Percentiles rank a stretch among this genome's conserved stretches.
Conservation (phyloP, 805 yeast species). For the Candida nonsorbophila region DNA sequence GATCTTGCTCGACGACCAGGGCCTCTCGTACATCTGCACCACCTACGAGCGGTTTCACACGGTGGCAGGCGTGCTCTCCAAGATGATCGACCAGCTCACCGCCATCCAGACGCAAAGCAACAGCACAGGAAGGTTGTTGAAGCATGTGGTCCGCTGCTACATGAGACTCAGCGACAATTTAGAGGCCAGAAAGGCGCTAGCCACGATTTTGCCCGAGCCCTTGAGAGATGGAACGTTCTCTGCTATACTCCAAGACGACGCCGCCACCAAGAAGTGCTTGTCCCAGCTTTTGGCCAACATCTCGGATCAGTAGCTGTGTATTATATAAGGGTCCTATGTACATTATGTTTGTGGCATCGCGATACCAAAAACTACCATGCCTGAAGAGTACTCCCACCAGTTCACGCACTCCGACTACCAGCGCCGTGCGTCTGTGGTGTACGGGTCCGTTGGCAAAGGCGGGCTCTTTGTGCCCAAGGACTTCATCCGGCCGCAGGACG, state of each 20-base stretch:
- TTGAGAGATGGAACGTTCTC: slow-evolving; percentile 84
- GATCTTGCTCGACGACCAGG: slow-evolving; percentile 86
- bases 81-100: slow-evolving; percentile 80
- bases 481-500: slow-evolving; percentile 20
- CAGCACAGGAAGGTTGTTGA: slow-evolving; percentile 73
- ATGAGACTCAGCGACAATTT: slow-evolving; percentile 83
- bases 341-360: slow-evolving; percentile 1
- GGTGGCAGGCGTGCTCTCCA: slow-evolving; percentile 79
- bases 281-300: slow-evolving; percentile 74
- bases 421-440: slow-evolving; percentile 48
- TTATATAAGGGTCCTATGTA: neutral
- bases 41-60: slow-evolving; percentile 94
- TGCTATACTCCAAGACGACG: slow-evolving; percentile 74
- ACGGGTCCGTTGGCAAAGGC: slow-evolving; percentile 47
- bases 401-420: slow-evolving; percentile 38
- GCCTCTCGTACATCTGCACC: slow-evolving; percentile 87
- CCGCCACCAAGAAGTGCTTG: slow-evolving; percentile 80
- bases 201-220: slow-evolving; percentile 80
- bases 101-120: no score
- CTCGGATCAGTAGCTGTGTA: slow-evolving; percentile 24
- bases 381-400: slow-evolving; percentile 13
- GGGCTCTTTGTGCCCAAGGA: slow-evolving; percentile 50
- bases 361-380: no score
- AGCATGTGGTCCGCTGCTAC: slow-evolving; percentile 93
- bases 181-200: slow-evolving; percentile 84